phyloP scores from a whole-genome alignment of 2,329 filamentous ascomycete species.

The Phialocephala subalpina region DNA sequence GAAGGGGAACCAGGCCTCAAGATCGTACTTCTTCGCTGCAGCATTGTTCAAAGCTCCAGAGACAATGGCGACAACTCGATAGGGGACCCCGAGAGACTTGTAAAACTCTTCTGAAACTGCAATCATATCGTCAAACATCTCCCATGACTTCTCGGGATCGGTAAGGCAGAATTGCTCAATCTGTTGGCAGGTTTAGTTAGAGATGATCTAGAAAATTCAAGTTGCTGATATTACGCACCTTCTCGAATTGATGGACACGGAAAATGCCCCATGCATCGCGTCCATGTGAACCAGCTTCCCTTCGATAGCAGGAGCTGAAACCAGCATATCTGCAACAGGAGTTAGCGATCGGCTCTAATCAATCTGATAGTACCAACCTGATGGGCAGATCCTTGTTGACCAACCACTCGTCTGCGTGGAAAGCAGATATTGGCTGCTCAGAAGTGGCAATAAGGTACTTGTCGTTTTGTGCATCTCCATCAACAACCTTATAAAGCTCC shows the following conservation, averaged over 20 bases:
- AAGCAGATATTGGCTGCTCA: slow-evolving; percentile 92
- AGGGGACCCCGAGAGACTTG: slow-evolving; percentile 86
- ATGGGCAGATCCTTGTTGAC: slow-evolving; percentile 85
- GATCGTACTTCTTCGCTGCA: slow-evolving; percentile 90
- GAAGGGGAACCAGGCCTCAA: slow-evolving; percentile 96
- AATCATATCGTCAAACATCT: slow-evolving; percentile 95
- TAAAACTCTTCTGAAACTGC: slow-evolving; percentile 92
- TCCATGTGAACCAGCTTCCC: slow-evolving; percentile 91
- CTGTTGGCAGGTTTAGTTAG: slow-evolving; percentile 47
- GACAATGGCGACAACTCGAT: slow-evolving; percentile 92
- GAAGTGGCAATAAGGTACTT: slow-evolving; percentile 84
- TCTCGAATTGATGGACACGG: slow-evolving; percentile 98
- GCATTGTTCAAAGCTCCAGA: slow-evolving; percentile 95
- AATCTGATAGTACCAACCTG: slow-evolving; percentile 60
- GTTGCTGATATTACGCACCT: slow-evolving; percentile 57
- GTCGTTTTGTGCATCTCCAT: slow-evolving; percentile 85
- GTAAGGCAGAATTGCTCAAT: slow-evolving; percentile 83
- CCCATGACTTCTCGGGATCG: slow-evolving; percentile 91
- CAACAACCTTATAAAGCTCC: slow-evolving; percentile 95
- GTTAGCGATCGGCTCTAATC: slow-evolving; percentile 15
- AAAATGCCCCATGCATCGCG: slow-evolving; percentile 98
- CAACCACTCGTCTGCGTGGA: slow-evolving; percentile 95
- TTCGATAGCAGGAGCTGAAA: slow-evolving; percentile 94
- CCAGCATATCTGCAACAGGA: slow-evolving; percentile 69
- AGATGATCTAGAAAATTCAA: background rate